These are phyloP conservation scores for Coemansia sp. DNA, from an alignment of 192 early-diverging fungal species.

Conservation along the genomic window DNA sequence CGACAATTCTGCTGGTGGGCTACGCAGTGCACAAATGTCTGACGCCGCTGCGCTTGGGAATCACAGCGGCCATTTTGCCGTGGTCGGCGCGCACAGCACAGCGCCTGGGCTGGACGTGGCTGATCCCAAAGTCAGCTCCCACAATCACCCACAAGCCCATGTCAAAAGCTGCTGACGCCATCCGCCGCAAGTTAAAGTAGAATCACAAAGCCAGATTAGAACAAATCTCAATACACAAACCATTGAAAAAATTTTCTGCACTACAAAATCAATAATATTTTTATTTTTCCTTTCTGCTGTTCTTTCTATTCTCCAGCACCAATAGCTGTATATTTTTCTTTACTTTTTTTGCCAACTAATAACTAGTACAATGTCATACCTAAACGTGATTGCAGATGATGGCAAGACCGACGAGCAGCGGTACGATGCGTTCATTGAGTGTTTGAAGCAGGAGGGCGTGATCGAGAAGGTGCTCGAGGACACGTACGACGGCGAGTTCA, in stretches of 20 bases:
- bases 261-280: not conserved
- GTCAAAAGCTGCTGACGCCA: slow-evolving; percentile 32
- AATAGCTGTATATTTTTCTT: slow-evolving; percentile 12
- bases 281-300: slow-evolving; percentile 3
- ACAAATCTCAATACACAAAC: not conserved
- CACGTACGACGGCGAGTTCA: slow-evolving; percentile 50
- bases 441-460: slow-evolving; percentile 45
- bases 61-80: slow-evolving; percentile 50
- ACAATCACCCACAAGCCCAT: slow-evolving; percentile 40
- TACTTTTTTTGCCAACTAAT: slow-evolving; percentile 1
- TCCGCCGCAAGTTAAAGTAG: slow-evolving; percentile 51
- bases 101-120: slow-evolving; percentile 50
- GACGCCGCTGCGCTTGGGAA: slow-evolving; percentile 45
- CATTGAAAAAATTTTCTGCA: not conserved
- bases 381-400: slow-evolving; percentile 33
- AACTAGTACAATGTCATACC: slow-evolving; percentile 41
- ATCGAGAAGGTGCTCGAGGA: slow-evolving; percentile 46
- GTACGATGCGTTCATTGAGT: slow-evolving; percentile 46
- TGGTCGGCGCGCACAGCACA: slow-evolving; percentile 53
- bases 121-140: slow-evolving; percentile 52
- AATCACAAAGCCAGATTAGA: not conserved
- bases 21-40: slow-evolving; percentile 55
- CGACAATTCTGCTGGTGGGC: slow-evolving; percentile 52
- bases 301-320: not conserved
- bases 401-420: slow-evolving; percentile 55